Evolutionary conservation across 1,284 basidiomycete species (phyloP).

Genomic region (Ceratobasidium sp.): DNA sequence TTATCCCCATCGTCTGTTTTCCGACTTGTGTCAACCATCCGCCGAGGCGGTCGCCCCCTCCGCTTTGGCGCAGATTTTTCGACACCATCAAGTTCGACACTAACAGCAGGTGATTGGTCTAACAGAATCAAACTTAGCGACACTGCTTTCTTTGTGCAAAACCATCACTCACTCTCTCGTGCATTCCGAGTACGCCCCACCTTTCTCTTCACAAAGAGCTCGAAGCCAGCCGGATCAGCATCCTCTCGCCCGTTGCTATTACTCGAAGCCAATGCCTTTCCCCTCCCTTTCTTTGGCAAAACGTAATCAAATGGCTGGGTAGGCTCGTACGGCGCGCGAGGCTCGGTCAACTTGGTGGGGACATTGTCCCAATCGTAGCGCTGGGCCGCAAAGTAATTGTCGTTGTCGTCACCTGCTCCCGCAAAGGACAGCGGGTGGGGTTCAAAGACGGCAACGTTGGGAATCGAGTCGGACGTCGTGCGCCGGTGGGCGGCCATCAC

Average conservation of each 20-base stretch:
- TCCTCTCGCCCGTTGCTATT: neutral
- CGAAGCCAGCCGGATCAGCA: neutral
- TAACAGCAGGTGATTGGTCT: conserved; percentile 32
- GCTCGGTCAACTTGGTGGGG: conserved; percentile 31
- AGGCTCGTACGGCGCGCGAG: conserved; percentile 26
- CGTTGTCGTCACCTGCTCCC: conserved; percentile 8
- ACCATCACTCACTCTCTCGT: conserved; percentile 17
- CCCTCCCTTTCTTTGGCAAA: conserved; percentile 5
- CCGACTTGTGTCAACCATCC: conserved; percentile 12
- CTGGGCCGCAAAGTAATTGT: conserved; percentile 31
- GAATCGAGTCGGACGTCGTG: conserved; percentile 33
- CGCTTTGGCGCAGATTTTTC: conserved; percentile 3
- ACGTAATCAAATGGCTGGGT: conserved; percentile 43
- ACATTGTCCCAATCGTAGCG: conserved; percentile 43
- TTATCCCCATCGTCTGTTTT: conserved; percentile 45
- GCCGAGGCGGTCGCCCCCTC: conserved; percentile 29
- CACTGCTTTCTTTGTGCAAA: neutral
- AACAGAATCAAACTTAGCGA: no score
- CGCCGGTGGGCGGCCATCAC: conserved; percentile 28
- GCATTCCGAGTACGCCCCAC: conserved; percentile 3
- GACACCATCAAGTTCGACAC: conserved; percentile 21
- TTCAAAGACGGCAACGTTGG: neutral
- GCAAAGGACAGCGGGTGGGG: conserved; percentile 29
- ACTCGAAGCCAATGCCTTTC: neutral
- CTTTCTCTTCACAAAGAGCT: neutral